phyloP scores from a whole-genome alignment of 179 eudicot species.

The Gypsophila paniculata region DNA sequence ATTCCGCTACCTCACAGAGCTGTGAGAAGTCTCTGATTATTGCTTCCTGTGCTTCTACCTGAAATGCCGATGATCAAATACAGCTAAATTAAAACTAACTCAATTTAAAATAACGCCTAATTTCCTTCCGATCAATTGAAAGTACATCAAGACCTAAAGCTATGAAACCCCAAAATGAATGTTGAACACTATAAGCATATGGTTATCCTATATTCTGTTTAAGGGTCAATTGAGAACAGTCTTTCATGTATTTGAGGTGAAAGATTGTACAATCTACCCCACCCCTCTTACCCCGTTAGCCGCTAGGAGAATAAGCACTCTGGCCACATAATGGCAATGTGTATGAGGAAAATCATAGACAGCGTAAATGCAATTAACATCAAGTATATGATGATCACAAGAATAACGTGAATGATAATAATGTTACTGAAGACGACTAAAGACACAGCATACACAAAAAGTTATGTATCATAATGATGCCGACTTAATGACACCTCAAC shows the following conservation, averaged over 20 bases:
- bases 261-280: too few species aligned
- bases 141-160: neutral
- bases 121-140: neutral
- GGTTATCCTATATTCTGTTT: neutral
- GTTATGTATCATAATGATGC: neutral
- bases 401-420: neutral
- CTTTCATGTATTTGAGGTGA: too few species aligned
- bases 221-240: neutral
- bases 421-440: neutral
- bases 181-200: neutral
- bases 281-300: too few species aligned
- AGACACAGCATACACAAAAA: neutral
- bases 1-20: constrained; percentile 72
- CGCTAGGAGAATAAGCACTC: too few species aligned
- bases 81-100: neutral
- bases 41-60: constrained; percentile 76
- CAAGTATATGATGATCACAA: neutral
- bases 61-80: constrained; percentile 15
- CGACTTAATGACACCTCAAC: neutral
- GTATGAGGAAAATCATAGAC: neutral
- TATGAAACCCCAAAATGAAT: neutral
- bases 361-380: neutral
- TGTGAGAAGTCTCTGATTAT: constrained; percentile 40
- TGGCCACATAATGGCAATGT: neutral
- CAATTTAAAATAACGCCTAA: neutral